Evolutionary conservation across 352 stramenopile species (phyloP).

Genomic region (Phytophthora syringae): DNA sequence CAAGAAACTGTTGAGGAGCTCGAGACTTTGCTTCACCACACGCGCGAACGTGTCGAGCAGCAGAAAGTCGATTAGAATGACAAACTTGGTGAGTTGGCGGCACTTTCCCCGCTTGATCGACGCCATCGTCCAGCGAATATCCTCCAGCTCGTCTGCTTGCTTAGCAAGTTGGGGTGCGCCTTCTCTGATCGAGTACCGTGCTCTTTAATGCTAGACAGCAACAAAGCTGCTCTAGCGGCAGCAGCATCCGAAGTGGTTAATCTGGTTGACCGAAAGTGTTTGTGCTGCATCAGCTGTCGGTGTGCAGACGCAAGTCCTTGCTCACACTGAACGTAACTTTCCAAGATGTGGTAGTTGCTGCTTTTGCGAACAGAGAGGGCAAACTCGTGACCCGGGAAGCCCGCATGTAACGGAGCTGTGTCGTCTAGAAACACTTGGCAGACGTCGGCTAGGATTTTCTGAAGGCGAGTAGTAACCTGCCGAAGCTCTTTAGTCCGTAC

Average conservation of each 20-base stretch:
- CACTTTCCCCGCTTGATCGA: slow-evolving; percentile 69
- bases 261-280: slow-evolving; percentile 50
- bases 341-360: slow-evolving; percentile 69
- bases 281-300: slow-evolving; percentile 49
- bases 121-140: slow-evolving; percentile 77
- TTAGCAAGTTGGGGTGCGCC: slow-evolving; percentile 2
- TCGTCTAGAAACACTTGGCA: slow-evolving; percentile 49
- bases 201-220: slow-evolving; percentile 10
- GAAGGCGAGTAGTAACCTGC: slow-evolving; percentile 29
- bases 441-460: slow-evolving; percentile 43
- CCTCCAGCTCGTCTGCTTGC: slow-evolving; percentile 41
- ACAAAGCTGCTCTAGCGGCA: slow-evolving; percentile 28
- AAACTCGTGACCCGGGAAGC: slow-evolving; percentile 61
- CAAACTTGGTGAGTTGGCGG: slow-evolving; percentile 59
- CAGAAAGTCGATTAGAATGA: slow-evolving; percentile 63
- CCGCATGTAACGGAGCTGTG: slow-evolving; percentile 40
- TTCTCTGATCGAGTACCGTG: slow-evolving; percentile 7
- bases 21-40: slow-evolving; percentile 48
- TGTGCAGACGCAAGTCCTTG: slow-evolving; percentile 59
- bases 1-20: slow-evolving; percentile 47
- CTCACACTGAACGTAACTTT: slow-evolving; percentile 57
- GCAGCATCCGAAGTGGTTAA: slow-evolving; percentile 12
- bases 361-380: slow-evolving; percentile 61
- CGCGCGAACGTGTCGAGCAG: slow-evolving; percentile 50
- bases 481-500: slow-evolving; percentile 38